These are phyloP conservation scores for Gorgonomyces haynaldii DNA, from an alignment of 192 early-diverging fungal genomes.

Conservation along the genomic window DNA sequence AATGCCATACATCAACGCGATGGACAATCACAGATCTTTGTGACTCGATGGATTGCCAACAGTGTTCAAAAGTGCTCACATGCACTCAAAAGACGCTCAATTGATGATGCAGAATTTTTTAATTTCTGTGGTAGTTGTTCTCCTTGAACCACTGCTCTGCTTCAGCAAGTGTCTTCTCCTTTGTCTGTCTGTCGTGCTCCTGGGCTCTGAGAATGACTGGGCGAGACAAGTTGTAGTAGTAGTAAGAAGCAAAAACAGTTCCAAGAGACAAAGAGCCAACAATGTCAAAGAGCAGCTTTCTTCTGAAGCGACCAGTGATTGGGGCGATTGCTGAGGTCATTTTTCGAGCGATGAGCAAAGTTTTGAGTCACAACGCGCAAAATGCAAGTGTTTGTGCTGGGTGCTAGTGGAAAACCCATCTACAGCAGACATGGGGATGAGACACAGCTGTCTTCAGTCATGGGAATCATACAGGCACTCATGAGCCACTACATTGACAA, in stretches of 20 bases:
- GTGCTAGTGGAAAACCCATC: slow-evolving; percentile 89
- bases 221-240: slow-evolving; percentile 22
- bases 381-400: slow-evolving; percentile 88
- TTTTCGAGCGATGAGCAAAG: no score
- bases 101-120: no score
- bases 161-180: background rate
- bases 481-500: slow-evolving; percentile 73
- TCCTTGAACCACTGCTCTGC: background rate
- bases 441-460: slow-evolving; percentile 68
- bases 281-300: slow-evolving; percentile 27
- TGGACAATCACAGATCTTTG: no score
- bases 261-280: slow-evolving; percentile 29
- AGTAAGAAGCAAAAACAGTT: slow-evolving; percentile 16
- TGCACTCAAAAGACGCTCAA: no score
- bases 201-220: slow-evolving; percentile 6
- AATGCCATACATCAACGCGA: no score
- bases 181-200: background rate
- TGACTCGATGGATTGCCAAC: no score
- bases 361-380: no score
- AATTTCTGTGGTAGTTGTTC: background rate
- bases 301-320: slow-evolving; percentile 33
- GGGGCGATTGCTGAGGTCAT: slow-evolving; percentile 33
- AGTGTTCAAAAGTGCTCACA: no score
- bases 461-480: slow-evolving; percentile 84
- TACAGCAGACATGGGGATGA: slow-evolving; percentile 88